Conservation (phyloP, 495 filamentous ascomycete genomes). For the Penicillium verhagenii region DNA sequence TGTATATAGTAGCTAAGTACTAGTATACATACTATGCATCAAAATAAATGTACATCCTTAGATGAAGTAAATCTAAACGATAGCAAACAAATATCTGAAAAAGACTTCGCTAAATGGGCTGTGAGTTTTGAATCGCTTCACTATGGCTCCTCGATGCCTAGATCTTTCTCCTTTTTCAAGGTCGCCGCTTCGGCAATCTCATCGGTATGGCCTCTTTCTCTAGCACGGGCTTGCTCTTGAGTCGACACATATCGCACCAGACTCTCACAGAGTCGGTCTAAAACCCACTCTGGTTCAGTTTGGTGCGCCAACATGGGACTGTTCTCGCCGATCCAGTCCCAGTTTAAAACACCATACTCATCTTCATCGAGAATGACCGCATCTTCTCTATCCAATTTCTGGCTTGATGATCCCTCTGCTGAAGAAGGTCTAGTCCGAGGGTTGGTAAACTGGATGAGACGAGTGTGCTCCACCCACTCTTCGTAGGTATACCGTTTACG, state of each 20-base stretch:
- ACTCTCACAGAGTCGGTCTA: conserved; percentile 59
- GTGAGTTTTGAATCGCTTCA: too few relatives aligned
- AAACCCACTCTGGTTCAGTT: conserved; percentile 59
- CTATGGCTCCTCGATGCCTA: conserved; percentile 24
- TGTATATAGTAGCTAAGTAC: too few relatives aligned
- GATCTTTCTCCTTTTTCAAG: conserved; percentile 28
- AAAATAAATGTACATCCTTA: too few relatives aligned
- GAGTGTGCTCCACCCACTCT: conserved; percentile 63
- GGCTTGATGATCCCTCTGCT: neutral
- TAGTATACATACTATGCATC: too few relatives aligned
- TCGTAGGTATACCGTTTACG: conserved; percentile 56
- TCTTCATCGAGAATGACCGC: conserved; percentile 44
- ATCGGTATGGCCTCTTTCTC: neutral
- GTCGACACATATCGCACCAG: conserved; percentile 52
- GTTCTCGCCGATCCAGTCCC: conserved; percentile 68
- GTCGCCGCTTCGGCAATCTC: conserved; percentile 23
- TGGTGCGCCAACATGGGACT: conserved; percentile 57
- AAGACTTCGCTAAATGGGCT: too few relatives aligned
- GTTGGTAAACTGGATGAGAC: conserved; percentile 58
- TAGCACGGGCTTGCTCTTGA: conserved; percentile 19
- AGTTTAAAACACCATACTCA: conserved; percentile 57
- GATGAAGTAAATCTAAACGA: too few relatives aligned
- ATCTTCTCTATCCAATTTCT: neutral
- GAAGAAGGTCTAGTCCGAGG: conserved; percentile 18
- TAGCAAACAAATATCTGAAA: too few relatives aligned